Conservation (phyloP, 2,329 filamentous ascomycete species). For the Talaromyces sp. region DNA sequence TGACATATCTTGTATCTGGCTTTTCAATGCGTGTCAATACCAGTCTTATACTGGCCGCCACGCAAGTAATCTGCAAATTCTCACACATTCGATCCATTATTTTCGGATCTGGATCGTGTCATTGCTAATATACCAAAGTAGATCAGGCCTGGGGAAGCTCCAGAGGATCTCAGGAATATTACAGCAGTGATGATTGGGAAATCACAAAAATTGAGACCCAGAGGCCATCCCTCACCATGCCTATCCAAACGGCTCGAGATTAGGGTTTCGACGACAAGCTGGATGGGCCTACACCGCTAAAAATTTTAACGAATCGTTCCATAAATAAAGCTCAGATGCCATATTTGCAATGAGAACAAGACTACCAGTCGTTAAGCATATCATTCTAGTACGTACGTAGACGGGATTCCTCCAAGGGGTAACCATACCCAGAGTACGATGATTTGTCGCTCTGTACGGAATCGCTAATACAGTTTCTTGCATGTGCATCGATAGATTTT, state of each 20-base stretch:
- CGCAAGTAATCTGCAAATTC: not conserved
- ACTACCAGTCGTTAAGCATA: not conserved
- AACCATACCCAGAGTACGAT: not conserved
- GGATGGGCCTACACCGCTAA: not conserved
- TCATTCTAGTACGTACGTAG: not conserved
- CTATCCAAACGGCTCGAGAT: not conserved
- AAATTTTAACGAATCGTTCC: not conserved
- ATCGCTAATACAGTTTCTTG: not conserved
- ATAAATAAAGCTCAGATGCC: not conserved
- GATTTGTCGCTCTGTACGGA: not conserved
- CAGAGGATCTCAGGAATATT: no score
- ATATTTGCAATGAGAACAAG: not conserved
- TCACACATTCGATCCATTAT: not conserved
- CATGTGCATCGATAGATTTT: not conserved
- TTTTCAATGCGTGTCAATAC: not conserved
- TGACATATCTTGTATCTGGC: not conserved
- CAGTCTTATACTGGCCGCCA: no score
- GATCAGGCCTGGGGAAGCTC: no score
- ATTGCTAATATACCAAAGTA: no score
- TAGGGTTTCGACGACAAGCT: not conserved
- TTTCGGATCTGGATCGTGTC: not conserved
- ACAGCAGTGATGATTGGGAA: no score
- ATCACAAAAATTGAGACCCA: not conserved
- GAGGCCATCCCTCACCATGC: not conserved
- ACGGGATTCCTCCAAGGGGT: not conserved